Base-by-base conservation (phyloP, 495 filamentous ascomycete species). In the Terfezia claveryi region DNA sequence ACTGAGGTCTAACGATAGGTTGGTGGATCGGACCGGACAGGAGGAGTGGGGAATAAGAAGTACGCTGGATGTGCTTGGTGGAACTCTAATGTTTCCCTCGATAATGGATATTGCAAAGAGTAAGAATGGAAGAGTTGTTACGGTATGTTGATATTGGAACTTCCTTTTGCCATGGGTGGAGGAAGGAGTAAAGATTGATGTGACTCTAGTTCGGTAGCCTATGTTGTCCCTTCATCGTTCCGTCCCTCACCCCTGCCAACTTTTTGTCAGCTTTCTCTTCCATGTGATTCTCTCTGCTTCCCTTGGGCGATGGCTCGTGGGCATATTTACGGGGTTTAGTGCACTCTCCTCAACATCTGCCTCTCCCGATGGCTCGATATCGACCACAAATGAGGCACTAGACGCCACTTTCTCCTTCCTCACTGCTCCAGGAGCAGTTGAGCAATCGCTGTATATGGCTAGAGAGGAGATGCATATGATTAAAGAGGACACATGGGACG, bases 381-480 rank as follows among this genome's bases (percentile, higher is more conserved):
- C 27, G 27, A 32, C 27, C 4, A 32, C 27, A 32, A 32, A 32
- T 32, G 27, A 79, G 50, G 80, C 76, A 2, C 74, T 80, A 0
- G 68, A 71, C 5, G 70, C 77, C 1, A 92, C 85, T 2, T 66
- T 73, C 12, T 58, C 61, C 0, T 87, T 88, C 59, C 64, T 93
- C 27, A 72, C 67, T 56, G 80, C 75, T 56, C 68, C 68, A 0
- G 72, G 76, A 52, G 81, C 80, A 0, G 76, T 92, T 4, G 75
- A 74, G 69, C 80, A 87, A 66, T 76, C 81, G 10, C 64, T 94
- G 67, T 80, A 76, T 57, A 74, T 85, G 71, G 81, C 76, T 5
- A 70, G 69, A 10, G 77, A 93, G 57, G 89, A 96, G 68, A 82
- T 96, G 77, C 61, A 65, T 6, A 73, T 67, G 6, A 93, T 96